Evolutionary conservation across 1,284 basidiomycete species (phyloP).

Genomic region (Austroboletus novae-zelandiae): DNA sequence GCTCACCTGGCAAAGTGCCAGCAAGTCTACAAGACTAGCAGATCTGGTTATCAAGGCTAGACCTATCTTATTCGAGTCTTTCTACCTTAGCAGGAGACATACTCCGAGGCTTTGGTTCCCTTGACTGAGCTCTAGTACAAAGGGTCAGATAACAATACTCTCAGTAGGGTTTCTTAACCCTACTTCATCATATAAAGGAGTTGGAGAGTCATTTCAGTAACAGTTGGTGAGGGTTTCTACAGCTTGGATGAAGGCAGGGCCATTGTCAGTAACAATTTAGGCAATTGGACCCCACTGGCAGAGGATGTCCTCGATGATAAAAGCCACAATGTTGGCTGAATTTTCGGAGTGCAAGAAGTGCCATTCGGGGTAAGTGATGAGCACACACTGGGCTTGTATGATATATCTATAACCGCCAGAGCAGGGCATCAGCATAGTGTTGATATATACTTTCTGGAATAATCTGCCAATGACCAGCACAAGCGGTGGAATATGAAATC

Average conservation of each 20-base stretch:
- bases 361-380: slow-evolving; percentile 15
- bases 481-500: not conserved
- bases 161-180: too few relatives aligned
- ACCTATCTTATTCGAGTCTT: too few relatives aligned
- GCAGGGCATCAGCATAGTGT: not conserved
- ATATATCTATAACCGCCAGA: not conserved
- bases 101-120: too few relatives aligned
- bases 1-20: too few relatives aligned
- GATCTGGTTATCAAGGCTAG: too few relatives aligned
- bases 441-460: not conserved
- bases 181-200: too few relatives aligned
- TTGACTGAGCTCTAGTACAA: too few relatives aligned
- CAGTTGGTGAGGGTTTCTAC: slow-evolving; percentile 26
- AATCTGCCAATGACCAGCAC: not conserved
- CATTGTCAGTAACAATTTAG: slow-evolving; percentile 13
- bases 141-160: too few relatives aligned
- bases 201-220: too few relatives aligned
- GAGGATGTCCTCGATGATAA: slow-evolving; percentile 7
- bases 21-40: too few relatives aligned
- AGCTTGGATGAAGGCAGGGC: slow-evolving; percentile 30
- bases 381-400: not conserved
- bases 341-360: slow-evolving; percentile 15
- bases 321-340: not conserved
- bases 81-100: too few relatives aligned
- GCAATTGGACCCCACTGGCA: slow-evolving; percentile 1